Base-by-base conservation (phyloP, 345 rosid species). In the Microthlaspi erraticum region DNA sequence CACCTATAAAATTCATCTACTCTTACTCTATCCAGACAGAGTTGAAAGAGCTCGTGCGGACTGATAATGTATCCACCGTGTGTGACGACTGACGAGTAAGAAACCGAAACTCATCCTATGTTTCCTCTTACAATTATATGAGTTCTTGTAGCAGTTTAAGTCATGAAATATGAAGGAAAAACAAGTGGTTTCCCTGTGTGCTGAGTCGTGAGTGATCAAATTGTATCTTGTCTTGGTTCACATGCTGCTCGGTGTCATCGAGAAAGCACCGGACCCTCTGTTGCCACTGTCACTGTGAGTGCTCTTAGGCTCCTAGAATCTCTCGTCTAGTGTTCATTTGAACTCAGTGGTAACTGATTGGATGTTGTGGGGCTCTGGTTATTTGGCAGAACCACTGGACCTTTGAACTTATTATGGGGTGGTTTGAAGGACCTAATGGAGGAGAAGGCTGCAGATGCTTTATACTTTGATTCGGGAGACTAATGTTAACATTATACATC, bases 371-470 rank as follows among this genome's bases (percentile, higher is more conserved):
- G 26, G 54, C 20, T 67, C 20, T 67, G 10, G 36, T 54, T 39
- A 54, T 44, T 62, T 66, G 57, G 42, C 92, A 89, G 96, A 81
- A 89, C 89, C 50, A 83, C 23, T 61, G 92, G 89, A 48, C 86
- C 88, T 53, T 42, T 78, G 42, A 78, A 87, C 78, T 77, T 82
- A 10, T 46, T 46, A 54, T 89, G 96, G 89, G 96, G 61, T 89
- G 96, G 92, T 89, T 89, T 77, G 89, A 89, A 77, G 81, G 89
- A 70, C 85, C 87, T 1, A 87, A 80, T 58, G 87, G 87, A 50
- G 74, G 85, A 26, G 79, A 72, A 65, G 89, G 85, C 43, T 89
- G 90, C 83, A 70, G 75, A 71, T 89, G 96, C 70, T 66, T 72
- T 55, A 84, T 89, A 64, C 90, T 89, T 57, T 89, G 81, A 65